phyloP scores from a whole-genome alignment of 1,284 basidiomycete genomes.

The Cutaneotrichosporon sp. region DNA sequence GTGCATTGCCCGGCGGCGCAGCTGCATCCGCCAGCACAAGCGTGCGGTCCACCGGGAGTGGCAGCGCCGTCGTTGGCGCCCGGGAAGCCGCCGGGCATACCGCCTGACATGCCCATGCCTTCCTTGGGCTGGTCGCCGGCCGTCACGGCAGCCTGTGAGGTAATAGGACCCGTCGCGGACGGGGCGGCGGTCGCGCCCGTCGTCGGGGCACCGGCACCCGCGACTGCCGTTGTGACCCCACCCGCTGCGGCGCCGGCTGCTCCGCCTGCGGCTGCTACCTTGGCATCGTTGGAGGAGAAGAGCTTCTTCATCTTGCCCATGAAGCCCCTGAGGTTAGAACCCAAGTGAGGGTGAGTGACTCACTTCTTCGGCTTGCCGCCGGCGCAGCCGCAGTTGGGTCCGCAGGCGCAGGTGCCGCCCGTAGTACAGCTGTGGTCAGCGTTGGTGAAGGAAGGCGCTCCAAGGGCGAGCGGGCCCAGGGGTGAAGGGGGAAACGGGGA shows the following conservation, averaged over 20 bases:
- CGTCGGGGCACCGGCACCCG: background rate
- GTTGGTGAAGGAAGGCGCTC: background rate
- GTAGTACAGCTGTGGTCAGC: slow-evolving; percentile 12
- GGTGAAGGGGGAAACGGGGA: too few species aligned
- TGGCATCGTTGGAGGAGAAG: slow-evolving; percentile 1
- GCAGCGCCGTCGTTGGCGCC: background rate
- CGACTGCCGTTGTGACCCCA: background rate
- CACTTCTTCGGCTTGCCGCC: slow-evolving; percentile 4
- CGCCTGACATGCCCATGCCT: background rate
- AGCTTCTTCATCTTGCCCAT: slow-evolving; percentile 10
- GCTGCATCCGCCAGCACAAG: slow-evolving; percentile 8
- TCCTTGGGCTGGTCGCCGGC: slow-evolving; percentile 3
- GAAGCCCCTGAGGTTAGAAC: slow-evolving; percentile 1
- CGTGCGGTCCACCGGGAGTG: background rate
- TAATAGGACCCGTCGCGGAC: background rate
- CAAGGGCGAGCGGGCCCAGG: too few species aligned
- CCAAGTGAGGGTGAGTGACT: background rate
- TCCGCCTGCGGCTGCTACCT: background rate
- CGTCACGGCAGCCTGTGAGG: background rate
- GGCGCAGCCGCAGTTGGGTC: slow-evolving; percentile 17
- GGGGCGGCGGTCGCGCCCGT: background rate
- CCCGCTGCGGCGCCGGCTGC: background rate
- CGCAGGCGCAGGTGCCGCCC: slow-evolving; percentile 29
- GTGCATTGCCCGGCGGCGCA: background rate
- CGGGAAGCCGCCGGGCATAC: background rate